Evolutionary conservation across 2,329 filamentous ascomycete genomes (phyloP), one percentile per base, ranked within the genome.

Genomic region (Epichloe amarillans): DNA sequence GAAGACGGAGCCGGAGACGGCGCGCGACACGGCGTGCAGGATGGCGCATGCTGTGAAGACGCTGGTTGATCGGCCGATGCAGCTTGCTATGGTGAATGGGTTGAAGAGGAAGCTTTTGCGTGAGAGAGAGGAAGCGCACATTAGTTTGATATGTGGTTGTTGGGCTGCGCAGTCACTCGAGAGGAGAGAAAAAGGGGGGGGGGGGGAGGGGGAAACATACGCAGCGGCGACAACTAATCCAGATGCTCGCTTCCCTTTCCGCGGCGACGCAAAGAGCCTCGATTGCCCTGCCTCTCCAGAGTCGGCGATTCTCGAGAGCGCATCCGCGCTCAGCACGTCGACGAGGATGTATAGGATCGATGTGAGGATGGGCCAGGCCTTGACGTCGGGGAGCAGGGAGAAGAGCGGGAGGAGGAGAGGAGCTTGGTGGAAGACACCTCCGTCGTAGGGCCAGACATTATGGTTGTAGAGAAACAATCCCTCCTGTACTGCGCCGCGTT

Each of bases 391-490:
- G 43, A 98, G 77, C 43, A 96, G 77, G 37, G 88, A 87, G 74
- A 97, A 96, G 57, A 97, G 77, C 44, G 91, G 88, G 53, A 98
- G 80, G 40, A 98, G 79, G 51, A 98, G 75, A 46, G 93, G 93
- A 41, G 90, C 88, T 75, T 95, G 76, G 69, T 82, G 77, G 66
- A 78, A 83, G 63, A 83, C 88, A 60, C 93, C 93, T 56, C 93
- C 93, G 66, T 98, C 89, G 71, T 97, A 98, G 1, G 93, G 93
- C 53, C 89, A 96, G 52, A 97, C 87, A 71, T 95, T 94, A 67
- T 94, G 88, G 56, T 87, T 90, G 67, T 97, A 97, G 21, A 98
- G 80, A 62, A 95, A 98, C 52, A 98, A 73, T 19, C 93, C 93
- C 70, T 98, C 93, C 75, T 97, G 91, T 50, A 97, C 88, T 95